These are phyloP conservation scores for Pulveroboletus sp. DNA, from an alignment of 1,284 basidiomycete species.

Conservation along the genomic window DNA sequence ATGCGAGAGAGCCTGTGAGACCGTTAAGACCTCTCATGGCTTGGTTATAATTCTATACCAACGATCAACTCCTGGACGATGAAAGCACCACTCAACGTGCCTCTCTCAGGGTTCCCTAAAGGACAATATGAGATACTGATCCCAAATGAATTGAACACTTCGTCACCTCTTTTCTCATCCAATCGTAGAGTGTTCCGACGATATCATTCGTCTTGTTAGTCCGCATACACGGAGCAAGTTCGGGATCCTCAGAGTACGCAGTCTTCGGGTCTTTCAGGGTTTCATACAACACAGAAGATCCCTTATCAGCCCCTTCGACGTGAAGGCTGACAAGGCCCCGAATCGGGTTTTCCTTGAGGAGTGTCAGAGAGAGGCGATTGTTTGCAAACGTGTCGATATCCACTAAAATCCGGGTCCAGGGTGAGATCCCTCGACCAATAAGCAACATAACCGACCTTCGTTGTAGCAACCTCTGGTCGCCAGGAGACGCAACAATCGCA, in stretches of 20 bases:
- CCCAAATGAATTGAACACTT: not conserved
- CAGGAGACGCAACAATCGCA: conserved; percentile 38
- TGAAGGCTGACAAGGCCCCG: conserved; percentile 26
- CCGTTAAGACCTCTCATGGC: conserved; percentile 31
- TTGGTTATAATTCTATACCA: conserved; percentile 22
- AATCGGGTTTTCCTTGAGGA: conserved; percentile 32
- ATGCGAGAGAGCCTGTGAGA: conserved; percentile 31
- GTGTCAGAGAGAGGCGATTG: conserved; percentile 37
- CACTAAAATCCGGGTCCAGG: conserved; percentile 17
- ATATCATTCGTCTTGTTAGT: conserved; percentile 25
- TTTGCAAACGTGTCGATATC: conserved; percentile 36
- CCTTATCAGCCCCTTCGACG: conserved; percentile 25
- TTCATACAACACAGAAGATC: conserved; percentile 31
- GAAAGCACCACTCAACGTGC: conserved; percentile 7
- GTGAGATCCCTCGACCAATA: not conserved
- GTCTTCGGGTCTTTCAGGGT: conserved; percentile 27
- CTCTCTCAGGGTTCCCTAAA: conserved; percentile 20
- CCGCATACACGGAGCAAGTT: conserved; percentile 23
- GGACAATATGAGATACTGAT: not conserved
- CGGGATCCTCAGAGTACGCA: conserved; percentile 27
- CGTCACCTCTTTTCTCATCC: conserved; percentile 28
- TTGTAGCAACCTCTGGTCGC: conserved; percentile 39
- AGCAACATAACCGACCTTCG: conserved; percentile 31
- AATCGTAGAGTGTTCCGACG: conserved; percentile 33
- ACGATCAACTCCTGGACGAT: not conserved